Evolutionary conservation across 1,284 basidiomycete species (phyloP).

Genomic region (Ganoderma multipileum): DNA sequence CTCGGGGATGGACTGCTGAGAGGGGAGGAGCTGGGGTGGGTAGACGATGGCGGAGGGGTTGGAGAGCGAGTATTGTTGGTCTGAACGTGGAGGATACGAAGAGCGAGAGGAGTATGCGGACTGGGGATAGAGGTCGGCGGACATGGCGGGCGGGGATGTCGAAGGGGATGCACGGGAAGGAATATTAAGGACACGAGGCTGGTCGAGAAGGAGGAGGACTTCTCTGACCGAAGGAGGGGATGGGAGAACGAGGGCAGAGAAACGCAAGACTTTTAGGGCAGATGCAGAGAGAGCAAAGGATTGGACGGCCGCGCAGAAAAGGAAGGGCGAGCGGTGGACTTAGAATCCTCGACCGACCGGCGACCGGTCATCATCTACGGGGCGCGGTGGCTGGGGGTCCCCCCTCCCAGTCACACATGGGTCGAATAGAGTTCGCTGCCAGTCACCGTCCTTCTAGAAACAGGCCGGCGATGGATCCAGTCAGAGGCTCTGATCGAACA

Average conservation of each 20-base stretch:
- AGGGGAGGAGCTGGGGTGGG: conserved; percentile 53
- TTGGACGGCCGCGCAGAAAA: conserved; percentile 27
- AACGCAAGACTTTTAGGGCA: conserved; percentile 33
- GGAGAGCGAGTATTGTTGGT: conserved; percentile 41
- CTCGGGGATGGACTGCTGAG: conserved; percentile 51
- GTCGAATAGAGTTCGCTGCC: conserved; percentile 32
- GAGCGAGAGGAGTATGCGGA: conserved; percentile 53
- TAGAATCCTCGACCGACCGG: conserved; percentile 32
- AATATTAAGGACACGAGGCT: conserved; percentile 41
- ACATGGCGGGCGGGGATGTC: conserved; percentile 44
- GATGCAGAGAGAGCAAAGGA: conserved; percentile 27
- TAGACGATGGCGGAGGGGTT: conserved; percentile 47
- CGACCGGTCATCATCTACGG: conserved; percentile 30
- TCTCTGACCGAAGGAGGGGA: conserved; percentile 46
- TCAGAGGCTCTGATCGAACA: conserved; percentile 37
- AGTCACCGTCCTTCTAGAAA: conserved; percentile 30
- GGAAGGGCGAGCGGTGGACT: conserved; percentile 33
- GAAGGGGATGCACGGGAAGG: conserved; percentile 35
- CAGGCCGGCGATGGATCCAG: conserved; percentile 29
- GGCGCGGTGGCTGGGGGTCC: conserved; percentile 24
- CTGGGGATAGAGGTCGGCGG: conserved; percentile 76
- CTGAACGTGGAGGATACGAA: conserved; percentile 37
- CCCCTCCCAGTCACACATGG: conserved; percentile 23
- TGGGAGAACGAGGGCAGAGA: conserved; percentile 27
- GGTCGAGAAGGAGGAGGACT: conserved; percentile 39